Evolutionary conservation across 768 basidiomycete species (phyloP).

Genomic region (Tricholoma matsutake): DNA sequence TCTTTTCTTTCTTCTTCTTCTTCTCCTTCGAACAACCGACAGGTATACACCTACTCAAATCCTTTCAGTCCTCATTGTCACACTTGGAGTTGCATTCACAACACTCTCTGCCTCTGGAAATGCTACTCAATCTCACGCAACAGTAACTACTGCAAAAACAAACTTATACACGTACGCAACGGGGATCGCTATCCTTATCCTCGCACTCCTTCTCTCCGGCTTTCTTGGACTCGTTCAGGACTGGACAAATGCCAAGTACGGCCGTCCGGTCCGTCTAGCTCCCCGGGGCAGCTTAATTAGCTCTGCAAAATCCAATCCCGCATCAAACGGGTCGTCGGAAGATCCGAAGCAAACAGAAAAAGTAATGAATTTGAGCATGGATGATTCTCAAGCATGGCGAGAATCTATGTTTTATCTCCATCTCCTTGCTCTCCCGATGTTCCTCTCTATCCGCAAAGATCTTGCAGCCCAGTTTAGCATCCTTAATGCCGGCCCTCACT

Average conservation of each 20-base stretch:
- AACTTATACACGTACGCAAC: constrained; percentile 49
- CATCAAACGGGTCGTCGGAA: not conserved
- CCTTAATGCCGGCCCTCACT: constrained; percentile 39
- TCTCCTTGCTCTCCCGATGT: constrained; percentile 76
- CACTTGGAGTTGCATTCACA: constrained; percentile 72
- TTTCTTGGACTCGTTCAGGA: constrained; percentile 86
- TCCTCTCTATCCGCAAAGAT: constrained; percentile 55
- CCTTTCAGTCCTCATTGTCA: constrained; percentile 75
- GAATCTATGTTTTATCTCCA: constrained; percentile 94
- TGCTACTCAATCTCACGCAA: constrained; percentile 8
- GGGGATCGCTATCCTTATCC: constrained; percentile 70
- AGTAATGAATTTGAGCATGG: not conserved
- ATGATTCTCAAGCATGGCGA: constrained; percentile 53
- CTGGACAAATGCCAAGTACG: constrained; percentile 57
- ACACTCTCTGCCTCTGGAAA: constrained; percentile 70
- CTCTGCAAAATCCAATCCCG: not conserved
- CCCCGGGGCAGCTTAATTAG: constrained; percentile 8
- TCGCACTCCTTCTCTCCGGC: constrained; percentile 78
- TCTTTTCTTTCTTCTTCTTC: constrained; percentile 1
- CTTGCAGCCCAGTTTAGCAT: constrained; percentile 44
- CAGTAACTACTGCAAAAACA: constrained; percentile 9
- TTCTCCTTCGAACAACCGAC: constrained; percentile 3
- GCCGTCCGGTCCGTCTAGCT: constrained; percentile 24
- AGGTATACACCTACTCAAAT: constrained; percentile 68
- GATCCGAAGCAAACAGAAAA: not conserved